Evolutionary conservation across 2,329 filamentous ascomycete genomes (phyloP), one percentile per base, ranked within the genome.

Genomic region (Verticillium albo-atrum): DNA sequence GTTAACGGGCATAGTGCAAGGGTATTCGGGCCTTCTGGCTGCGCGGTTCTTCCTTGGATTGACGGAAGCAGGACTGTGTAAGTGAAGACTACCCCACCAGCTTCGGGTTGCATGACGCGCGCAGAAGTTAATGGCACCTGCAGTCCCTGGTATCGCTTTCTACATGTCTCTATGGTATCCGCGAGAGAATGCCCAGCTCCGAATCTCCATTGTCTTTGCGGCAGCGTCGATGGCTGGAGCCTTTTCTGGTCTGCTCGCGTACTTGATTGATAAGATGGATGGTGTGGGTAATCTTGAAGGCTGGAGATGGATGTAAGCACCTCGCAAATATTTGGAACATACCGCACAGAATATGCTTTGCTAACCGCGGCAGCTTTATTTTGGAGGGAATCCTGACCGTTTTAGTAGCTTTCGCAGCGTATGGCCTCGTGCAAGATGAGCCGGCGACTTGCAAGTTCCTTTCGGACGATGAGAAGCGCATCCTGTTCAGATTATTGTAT

Each of bases 341-440:
- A 10, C 14, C 30, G 30, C 14, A 10, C 30, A 32, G 30, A 32
- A 32, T 10, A 32, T n/a, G 9, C 30, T 32, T 32, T 32, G 9
- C 14, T 32, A 32, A 32, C 30, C 30, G 30, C 14, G 30, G 30
- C 14, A 32, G 30, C 25, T 86, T 87, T 56, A 85, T 86, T 25
- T 69, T 87, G 76, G 84, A 87, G 65, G 84, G 84, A 2, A 77
- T 85, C 2, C 77, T 77, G 1, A 86, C 83, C 0, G 79, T 85
- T 0, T 47, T 84, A 0, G 76, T 86, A 0, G 82, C 1, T 57
- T 79, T 15, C 69, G 68, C 7, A 74, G 80, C 12, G 82, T 83
- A 70, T 83, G 79, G 69, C 85, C 89, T 69, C 83, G 30, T 79
- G 28, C 79, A 73, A 6, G 74, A 79, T 63, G 73, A 70, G 68